Evolutionary conservation across 345 rosid species (phyloP), one percentile per base, ranked within the genome.

Genomic region (Eucalyptus pauciflora): DNA sequence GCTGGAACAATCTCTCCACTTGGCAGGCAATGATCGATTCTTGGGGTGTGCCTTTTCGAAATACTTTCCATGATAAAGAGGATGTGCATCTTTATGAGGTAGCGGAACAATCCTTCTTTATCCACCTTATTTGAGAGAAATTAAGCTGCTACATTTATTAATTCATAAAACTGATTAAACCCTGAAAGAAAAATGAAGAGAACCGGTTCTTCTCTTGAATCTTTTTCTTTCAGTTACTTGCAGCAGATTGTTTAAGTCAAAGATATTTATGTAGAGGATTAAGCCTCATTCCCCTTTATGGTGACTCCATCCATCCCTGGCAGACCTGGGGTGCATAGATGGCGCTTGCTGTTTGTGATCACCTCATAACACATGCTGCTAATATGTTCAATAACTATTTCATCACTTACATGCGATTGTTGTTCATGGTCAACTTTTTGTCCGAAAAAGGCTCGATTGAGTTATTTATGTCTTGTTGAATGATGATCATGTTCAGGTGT

Each of bases 71-170:
- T 50, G 91, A 92, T 88, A 93, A 95, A 85, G 90, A 95, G 89
- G 89, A 94, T 90, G 90, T 96, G 86, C 97, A 94, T 87, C 79
- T 98, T 33, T 95, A 95, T 90, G 96, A 98, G 99, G 99, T 98
- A 95, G 3, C 3, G 7, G 29, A 50, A 33, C 31, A 60, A 56
- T 46, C 50, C 71, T 83, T 76, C 50, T 58, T 25, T 86, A n/a
- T 46, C 31, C 76, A 31, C 18, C 37, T 45, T 83, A 37, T 62
- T 29, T 22, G n/a, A 25, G 58, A 51, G 64, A n/a, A 37, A 52
- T 86, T 25, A 20, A 33, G 87, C 6, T 50, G 64, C 18, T n/a
- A 22, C 62, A 58, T 50, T 86, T 29, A 51, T 86, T 15, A 9
- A 18, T 43, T 71, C 67, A 54, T 51, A 25, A 50, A 50, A 6